Base-by-base conservation (phyloP, 306 rosid species). In the Macrotyloma uniflorum region DNA sequence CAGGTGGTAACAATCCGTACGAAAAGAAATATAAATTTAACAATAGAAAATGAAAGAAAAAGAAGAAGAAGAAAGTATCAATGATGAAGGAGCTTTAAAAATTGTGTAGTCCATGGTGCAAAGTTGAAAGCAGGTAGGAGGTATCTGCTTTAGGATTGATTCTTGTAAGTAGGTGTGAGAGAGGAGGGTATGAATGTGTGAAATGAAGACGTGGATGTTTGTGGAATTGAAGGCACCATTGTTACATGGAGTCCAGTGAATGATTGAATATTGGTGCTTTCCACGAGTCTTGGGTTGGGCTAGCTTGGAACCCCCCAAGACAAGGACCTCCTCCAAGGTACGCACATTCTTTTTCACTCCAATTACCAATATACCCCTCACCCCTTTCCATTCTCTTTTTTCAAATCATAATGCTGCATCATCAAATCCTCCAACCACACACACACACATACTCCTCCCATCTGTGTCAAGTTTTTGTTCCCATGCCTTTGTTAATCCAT, bases 251-350 rank as follows among this genome's bases (percentile, higher is more conserved):
- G 13, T 32, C 8, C 46, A 3, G 3, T 63, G 16, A 8, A 63
- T 35, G 24, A 63, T 33, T 62, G 24, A 35, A 35, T 8, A 30
- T 16, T 8, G 45, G 68, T 63, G 51, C 35, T 61, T 61, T 64
- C 65, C 73, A 76, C 71, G 50, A 47, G 51, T 50, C 53, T 62
- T 76, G 72, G 73, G 65, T 62, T 76, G 72, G 73, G 54, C 11
- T 32, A 46, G 23, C 14, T 6, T 8, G 24, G 24, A 50, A 19
- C 40, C n/a, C 54, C 35, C 47, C 3, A 10, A 40, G 42, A 74
- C 57, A 58, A 42, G 55, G 78, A 57, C 78, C 55, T 35, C 46
- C 13, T 43, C 58, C 15, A 81, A 74, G 47, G 12, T 15, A 30
- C 20, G 13, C 32, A 42, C 57, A 76, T 76, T 64, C 73, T 67